A percentile compares a stretch with the other conserved stretches of the same genome.
These are phyloP conservation scores for Xylariaceae sp. DNA, from an alignment of 2,329 filamentous ascomycete genomes.

Conservation along the genomic window DNA sequence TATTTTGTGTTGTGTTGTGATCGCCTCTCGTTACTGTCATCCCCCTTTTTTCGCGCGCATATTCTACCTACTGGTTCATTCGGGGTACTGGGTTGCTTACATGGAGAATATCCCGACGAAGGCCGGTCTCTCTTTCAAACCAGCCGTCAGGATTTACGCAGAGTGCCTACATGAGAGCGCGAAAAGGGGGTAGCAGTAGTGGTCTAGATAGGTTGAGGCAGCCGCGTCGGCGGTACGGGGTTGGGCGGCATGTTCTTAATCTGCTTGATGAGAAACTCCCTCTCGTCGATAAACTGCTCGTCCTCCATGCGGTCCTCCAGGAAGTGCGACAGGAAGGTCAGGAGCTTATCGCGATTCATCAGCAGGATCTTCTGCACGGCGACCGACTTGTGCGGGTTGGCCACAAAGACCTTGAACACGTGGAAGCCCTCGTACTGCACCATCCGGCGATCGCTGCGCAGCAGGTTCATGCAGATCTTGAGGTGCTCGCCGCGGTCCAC, in stretches of 20 bases:
- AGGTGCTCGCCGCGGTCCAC: conserved; percentile 93
- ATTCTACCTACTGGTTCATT: neutral
- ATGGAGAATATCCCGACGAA: conserved; percentile 5
- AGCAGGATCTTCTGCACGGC: conserved; percentile 92
- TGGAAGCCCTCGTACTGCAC: conserved; percentile 99
- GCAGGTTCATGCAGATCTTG: conserved; percentile 96
- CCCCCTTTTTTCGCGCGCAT: neutral
- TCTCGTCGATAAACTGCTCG: conserved; percentile 97
- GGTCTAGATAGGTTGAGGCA: conserved; percentile 28
- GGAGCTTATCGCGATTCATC: conserved; percentile 88
- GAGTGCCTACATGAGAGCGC: neutral
- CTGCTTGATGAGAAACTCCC: conserved; percentile 93
- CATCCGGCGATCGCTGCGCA: conserved; percentile 96
- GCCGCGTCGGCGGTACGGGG: conserved; percentile 49
- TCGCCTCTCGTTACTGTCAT: neutral
- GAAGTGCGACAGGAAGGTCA: conserved; percentile 86
- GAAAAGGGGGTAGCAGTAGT: neutral
- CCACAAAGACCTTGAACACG: conserved; percentile 99
- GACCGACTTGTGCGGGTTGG: conserved; percentile 96
- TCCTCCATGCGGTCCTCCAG: conserved; percentile 93
- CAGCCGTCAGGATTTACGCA: neutral
- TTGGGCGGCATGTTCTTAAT: conserved; percentile 65
- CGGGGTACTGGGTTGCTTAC: neutral
- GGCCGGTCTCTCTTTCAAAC: neutral
- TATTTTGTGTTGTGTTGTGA: neutral